Evolutionary conservation across 1,139 yeast species (phyloP).

Genomic region (Scheffersomyces stambukii): DNA sequence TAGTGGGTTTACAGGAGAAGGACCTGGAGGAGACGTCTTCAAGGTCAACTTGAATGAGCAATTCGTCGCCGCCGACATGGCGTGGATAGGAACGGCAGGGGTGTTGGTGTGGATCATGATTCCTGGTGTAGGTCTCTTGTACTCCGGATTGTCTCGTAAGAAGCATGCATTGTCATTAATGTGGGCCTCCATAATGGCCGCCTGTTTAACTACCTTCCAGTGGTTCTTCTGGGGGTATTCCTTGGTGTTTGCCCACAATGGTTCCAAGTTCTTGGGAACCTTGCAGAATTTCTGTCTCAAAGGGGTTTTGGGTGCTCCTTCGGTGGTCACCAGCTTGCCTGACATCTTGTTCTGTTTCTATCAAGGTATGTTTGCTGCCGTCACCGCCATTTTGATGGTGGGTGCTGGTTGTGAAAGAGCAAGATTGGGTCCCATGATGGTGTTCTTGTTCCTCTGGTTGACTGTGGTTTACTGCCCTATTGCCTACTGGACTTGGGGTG

Average conservation of each 20-base stretch:
- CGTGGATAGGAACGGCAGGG: slow-evolving; percentile 77
- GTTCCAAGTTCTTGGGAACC: slow-evolving; percentile 71
- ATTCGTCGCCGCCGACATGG: slow-evolving; percentile 76
- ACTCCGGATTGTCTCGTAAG: slow-evolving; percentile 88
- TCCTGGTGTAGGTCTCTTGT: slow-evolving; percentile 89
- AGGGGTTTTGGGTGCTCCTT: slow-evolving; percentile 78
- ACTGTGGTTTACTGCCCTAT: slow-evolving; percentile 94
- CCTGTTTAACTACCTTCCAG: slow-evolving; percentile 76
- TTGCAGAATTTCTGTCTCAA: slow-evolving; percentile 74
- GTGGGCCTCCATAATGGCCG: slow-evolving; percentile 94
- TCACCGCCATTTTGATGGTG: slow-evolving; percentile 86
- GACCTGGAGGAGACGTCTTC: slow-evolving; percentile 79
- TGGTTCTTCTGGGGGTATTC: slow-evolving; percentile 99
- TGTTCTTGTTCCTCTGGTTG: slow-evolving; percentile 87
- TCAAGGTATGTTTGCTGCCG: slow-evolving; percentile 95
- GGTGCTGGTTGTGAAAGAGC: slow-evolving; percentile 99
- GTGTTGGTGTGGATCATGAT: slow-evolving; percentile 89
- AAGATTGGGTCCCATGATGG: slow-evolving; percentile 94
- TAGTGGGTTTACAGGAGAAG: slow-evolving; percentile 45
- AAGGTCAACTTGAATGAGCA: slow-evolving; percentile 69
- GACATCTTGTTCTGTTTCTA: slow-evolving; percentile 84
- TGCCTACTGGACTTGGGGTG: slow-evolving; percentile 98
- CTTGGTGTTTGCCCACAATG: slow-evolving; percentile 72
- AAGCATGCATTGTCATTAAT: slow-evolving; percentile 85
- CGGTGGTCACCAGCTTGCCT: slow-evolving; percentile 65